These are phyloP conservation scores for Colletotrichum chlorophyti DNA, from an alignment of 2,329 filamentous ascomycete genomes.

Conservation along the genomic window DNA sequence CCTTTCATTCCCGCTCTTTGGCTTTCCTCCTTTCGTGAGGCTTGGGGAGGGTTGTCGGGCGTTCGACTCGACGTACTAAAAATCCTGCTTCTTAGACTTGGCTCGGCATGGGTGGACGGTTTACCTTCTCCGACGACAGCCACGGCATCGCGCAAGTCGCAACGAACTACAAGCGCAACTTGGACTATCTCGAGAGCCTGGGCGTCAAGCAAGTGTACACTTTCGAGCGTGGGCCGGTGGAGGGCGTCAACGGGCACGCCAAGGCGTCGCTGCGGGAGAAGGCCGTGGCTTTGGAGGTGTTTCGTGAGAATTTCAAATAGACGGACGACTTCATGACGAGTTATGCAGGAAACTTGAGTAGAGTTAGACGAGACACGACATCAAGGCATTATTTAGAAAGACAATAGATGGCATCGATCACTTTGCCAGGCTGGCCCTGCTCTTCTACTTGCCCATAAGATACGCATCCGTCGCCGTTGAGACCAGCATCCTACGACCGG, in stretches of 20 bases:
- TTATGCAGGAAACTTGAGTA: too few relatives aligned
- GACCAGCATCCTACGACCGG: too few relatives aligned
- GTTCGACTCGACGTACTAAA: too few relatives aligned
- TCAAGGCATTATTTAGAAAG: too few relatives aligned
- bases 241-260: constrained; percentile 33
- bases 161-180: constrained; percentile 77
- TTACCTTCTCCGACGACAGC: constrained; percentile 94
- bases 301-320: constrained; percentile 40
- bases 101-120: constrained; percentile 74
- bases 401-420: too few relatives aligned
- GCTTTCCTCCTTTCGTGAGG: not conserved
- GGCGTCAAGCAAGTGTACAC: constrained; percentile 71
- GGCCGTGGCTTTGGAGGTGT: constrained; percentile 49
- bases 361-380: too few relatives aligned
- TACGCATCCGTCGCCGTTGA: too few relatives aligned
- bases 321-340: too few relatives aligned
- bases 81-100: constrained; percentile 62
- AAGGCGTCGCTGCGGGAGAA: constrained; percentile 49
- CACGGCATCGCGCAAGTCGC: constrained; percentile 87
- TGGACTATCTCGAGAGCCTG: constrained; percentile 73
- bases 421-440: too few relatives aligned
- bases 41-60: not conserved
- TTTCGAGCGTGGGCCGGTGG: constrained; percentile 45
- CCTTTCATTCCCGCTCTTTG: not conserved
- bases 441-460: too few relatives aligned